A percentile compares a stretch with the other conserved stretches of the same genome.
phyloP scores from a whole-genome alignment of 176 grass and related monocot genomes.

The Oryza longistaminata region DNA sequence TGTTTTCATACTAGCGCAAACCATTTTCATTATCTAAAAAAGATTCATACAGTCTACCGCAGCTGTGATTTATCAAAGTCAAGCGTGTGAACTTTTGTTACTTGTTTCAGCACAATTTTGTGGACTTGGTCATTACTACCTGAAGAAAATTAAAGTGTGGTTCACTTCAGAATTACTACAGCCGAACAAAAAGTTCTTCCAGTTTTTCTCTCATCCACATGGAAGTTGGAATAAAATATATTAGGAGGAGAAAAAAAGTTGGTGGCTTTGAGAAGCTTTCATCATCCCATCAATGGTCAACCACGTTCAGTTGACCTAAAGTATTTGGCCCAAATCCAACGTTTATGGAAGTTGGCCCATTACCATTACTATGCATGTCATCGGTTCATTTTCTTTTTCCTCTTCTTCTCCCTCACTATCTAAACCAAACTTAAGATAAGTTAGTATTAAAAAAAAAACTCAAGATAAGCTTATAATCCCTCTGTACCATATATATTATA shows the following conservation, averaged over 20 bases:
- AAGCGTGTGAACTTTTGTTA: background rate
- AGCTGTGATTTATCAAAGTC: background rate
- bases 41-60: background rate
- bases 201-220: background rate
- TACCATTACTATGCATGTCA: background rate
- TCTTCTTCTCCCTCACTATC: background rate
- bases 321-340: constrained; percentile 8
- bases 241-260: background rate
- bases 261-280: background rate
- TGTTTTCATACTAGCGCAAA: no score
- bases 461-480: background rate
- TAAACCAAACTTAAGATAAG: background rate
- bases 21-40: no score
- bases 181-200: background rate
- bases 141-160: background rate
- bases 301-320: background rate
- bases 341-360: background rate
- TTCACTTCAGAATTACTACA: background rate
- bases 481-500: no score
- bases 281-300: constrained; percentile 16
- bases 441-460: background rate
- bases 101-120: background rate
- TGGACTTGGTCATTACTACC: background rate
- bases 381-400: background rate
- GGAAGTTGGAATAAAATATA: background rate